A percentile compares a stretch with the other conserved stretches of the same genome.
phyloP scores from a whole-genome alignment of 2,329 filamentous ascomycete species.

The Colletotrichum brevisporum region DNA sequence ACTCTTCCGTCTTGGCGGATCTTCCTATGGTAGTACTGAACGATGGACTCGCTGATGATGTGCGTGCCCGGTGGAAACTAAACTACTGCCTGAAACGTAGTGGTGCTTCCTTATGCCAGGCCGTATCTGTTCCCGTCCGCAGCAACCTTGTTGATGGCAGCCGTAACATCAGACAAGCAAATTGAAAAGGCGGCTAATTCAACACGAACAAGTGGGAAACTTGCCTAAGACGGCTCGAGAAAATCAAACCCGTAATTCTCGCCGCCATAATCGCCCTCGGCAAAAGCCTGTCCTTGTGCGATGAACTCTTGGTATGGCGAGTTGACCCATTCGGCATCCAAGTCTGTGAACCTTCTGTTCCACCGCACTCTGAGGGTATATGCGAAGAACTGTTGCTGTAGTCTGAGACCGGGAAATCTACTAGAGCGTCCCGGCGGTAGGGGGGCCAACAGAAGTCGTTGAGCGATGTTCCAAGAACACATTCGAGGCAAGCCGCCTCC shows the following conservation, averaged over 20 bases:
- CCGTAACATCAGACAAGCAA: no score
- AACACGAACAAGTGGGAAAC: not conserved
- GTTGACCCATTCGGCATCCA: not conserved
- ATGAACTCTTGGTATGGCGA: constrained; percentile 7
- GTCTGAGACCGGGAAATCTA: not conserved
- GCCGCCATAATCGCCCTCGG: constrained; percentile 6
- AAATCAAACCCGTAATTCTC: constrained; percentile 7
- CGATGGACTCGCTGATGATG: no score
- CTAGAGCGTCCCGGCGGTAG: not conserved
- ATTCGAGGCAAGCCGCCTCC: not conserved
- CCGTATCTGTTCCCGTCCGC: no score
- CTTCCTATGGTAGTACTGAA: no score
- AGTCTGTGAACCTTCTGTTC: constrained; percentile 7
- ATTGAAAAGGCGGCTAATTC: no score
- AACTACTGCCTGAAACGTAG: no score
- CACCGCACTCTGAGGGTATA: constrained; percentile 1
- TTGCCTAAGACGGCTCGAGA: not conserved
- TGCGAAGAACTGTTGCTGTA: constrained; percentile 8
- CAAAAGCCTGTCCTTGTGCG: not conserved
- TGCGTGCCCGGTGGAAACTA: no score
- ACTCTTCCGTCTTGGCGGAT: no score
- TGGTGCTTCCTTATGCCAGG: no score
- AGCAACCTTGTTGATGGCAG: no score
- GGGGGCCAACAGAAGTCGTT: not conserved
- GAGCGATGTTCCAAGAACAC: not conserved